Evolutionary conservation across 1,139 yeast species (phyloP).

Genomic region (Candida freyschussii): DNA sequence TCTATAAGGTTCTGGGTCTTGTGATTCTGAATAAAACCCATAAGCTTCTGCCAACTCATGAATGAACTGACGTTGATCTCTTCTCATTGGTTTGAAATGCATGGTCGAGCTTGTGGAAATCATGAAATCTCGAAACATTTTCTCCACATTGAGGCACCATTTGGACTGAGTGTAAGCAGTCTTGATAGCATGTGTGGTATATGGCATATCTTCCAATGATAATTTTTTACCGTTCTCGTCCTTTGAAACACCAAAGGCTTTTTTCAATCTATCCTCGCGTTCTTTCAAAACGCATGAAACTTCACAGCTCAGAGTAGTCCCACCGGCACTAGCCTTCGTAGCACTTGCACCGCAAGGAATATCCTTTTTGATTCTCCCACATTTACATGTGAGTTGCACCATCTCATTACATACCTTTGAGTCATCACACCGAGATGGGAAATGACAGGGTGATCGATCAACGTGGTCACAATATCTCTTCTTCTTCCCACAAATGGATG

Average conservation of each 20-base stretch:
- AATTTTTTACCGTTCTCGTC: slow-evolving; percentile 16
- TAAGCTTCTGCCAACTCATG: slow-evolving; percentile 62
- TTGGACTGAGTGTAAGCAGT: slow-evolving; percentile 36
- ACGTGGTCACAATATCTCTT: slow-evolving; percentile 56
- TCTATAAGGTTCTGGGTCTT: slow-evolving; percentile 77
- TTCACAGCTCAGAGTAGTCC: slow-evolving; percentile 49
- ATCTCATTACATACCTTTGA: slow-evolving; percentile 43
- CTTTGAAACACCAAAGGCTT: slow-evolving; percentile 45
- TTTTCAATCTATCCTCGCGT: slow-evolving; percentile 58
- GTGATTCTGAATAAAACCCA: slow-evolving; percentile 62
- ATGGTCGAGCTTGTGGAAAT: slow-evolving; percentile 34
- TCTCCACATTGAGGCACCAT: slow-evolving; percentile 67
- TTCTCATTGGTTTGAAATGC: slow-evolving; percentile 70
- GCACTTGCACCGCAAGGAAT: slow-evolving; percentile 53
- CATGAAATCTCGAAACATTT: slow-evolving; percentile 45
- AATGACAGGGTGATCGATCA: slow-evolving; percentile 65
- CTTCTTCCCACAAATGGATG: slow-evolving; percentile 48
- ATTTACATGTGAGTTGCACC: slow-evolving; percentile 52
- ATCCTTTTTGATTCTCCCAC: slow-evolving; percentile 50
- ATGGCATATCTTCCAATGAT: slow-evolving; percentile 28
- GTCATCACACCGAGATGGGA: slow-evolving; percentile 47
- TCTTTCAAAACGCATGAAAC: slow-evolving; percentile 60
- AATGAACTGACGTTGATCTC: slow-evolving; percentile 64
- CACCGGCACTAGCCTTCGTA: slow-evolving; percentile 21
- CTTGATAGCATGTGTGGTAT: slow-evolving; percentile 27